These are phyloP conservation scores for Samsoniella hepiali DNA, from an alignment of 2,329 filamentous ascomycete genomes.

Conservation along the genomic window DNA sequence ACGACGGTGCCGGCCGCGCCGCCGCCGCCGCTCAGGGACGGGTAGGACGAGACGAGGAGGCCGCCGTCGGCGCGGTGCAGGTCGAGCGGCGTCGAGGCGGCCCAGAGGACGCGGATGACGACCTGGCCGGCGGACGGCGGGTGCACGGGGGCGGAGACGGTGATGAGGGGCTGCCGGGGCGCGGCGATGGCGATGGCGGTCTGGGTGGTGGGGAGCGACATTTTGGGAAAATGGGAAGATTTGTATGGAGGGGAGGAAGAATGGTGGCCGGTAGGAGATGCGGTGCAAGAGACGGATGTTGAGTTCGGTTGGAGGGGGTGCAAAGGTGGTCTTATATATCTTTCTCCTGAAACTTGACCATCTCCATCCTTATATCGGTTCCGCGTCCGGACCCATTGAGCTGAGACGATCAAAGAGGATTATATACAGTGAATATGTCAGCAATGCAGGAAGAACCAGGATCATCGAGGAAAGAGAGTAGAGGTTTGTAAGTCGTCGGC, in stretches of 20 bases:
- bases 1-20: constrained; percentile 52
- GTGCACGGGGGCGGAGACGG: constrained; percentile 46
- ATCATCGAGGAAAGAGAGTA: too few species aligned
- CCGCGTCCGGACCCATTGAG: too few species aligned
- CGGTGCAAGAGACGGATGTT: too few species aligned
- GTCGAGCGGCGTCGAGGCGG: constrained; percentile 58
- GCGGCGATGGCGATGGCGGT: constrained; percentile 59
- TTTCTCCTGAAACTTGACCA: neutral
- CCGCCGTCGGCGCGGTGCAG: constrained; percentile 61
- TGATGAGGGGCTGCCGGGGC: constrained; percentile 46
- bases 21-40: constrained; percentile 49
- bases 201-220: constrained; percentile 56
- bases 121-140: constrained; percentile 45
- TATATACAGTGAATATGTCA: neutral
- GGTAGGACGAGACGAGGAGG: constrained; percentile 47
- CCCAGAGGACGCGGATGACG: constrained; percentile 54
- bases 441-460: too few species aligned
- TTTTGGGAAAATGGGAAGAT: constrained; percentile 15
- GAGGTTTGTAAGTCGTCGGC: constrained; percentile 3
- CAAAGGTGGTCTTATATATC: neutral
- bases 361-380: too few species aligned
- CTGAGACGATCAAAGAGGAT: too few species aligned
- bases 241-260: neutral
- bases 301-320: too few species aligned
- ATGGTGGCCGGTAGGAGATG: too few species aligned